These are phyloP conservation scores for Pseudocercospora pini-densiflorae DNA, from an alignment of 2,329 filamentous ascomycete genomes.

Conservation along the genomic window DNA sequence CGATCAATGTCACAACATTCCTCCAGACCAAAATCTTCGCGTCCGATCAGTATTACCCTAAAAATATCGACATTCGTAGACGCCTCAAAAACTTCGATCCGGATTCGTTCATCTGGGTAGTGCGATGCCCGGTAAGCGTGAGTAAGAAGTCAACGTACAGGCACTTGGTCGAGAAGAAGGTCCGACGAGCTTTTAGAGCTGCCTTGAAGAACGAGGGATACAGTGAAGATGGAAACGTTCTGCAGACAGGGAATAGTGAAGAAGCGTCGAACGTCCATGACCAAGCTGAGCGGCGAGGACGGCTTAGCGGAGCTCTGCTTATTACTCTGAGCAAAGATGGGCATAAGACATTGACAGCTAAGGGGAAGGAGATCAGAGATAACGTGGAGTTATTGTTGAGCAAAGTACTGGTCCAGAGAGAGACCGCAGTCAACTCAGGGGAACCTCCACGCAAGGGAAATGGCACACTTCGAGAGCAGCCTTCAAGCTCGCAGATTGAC, in stretches of 20 bases:
- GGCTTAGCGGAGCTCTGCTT: slow-evolving; percentile 26
- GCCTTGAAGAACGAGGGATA: slow-evolving; percentile 54
- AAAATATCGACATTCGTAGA: slow-evolving; percentile 40
- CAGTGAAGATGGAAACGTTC: slow-evolving; percentile 39
- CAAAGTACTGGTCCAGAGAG: slow-evolving; percentile 11
- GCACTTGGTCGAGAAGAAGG: slow-evolving; percentile 49
- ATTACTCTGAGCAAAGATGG: slow-evolving; percentile 25
- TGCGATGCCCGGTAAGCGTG: slow-evolving; percentile 41
- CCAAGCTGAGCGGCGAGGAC: background rate
- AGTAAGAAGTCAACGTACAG: slow-evolving; percentile 52
- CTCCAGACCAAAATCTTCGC: slow-evolving; percentile 28
- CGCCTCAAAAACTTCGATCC: slow-evolving; percentile 34
- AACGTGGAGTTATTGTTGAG: slow-evolving; percentile 17
- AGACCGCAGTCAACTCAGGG: background rate
- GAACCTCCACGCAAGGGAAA: background rate
- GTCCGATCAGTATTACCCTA: slow-evolving; percentile 35
- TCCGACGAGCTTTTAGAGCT: slow-evolving; percentile 50
- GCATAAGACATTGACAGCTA: slow-evolving; percentile 26
- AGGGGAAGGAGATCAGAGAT: slow-evolving; percentile 22
- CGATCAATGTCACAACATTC: slow-evolving; percentile 38
- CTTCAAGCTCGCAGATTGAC: background rate
- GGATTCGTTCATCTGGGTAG: slow-evolving; percentile 55
- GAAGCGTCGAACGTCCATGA: background rate
- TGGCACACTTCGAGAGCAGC: background rate
- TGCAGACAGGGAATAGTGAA: background rate